phyloP scores from a whole-genome alignment of 148 eudicot species.

The Cornus florida region DNA sequence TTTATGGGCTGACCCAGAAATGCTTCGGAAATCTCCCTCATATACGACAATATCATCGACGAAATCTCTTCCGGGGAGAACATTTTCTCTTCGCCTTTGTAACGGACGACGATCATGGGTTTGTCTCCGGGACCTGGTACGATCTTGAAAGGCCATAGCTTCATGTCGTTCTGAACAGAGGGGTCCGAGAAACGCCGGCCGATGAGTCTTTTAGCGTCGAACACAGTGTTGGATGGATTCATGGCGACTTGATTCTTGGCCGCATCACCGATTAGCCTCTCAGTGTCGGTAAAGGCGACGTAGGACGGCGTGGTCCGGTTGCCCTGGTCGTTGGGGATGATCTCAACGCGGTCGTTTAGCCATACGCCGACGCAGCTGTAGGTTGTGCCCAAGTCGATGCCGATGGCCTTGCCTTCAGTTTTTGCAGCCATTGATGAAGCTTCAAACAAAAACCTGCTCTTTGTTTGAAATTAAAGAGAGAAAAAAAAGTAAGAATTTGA shows the following conservation, averaged over 20 bases:
- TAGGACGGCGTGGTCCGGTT: conserved; percentile 23
- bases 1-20: conserved; percentile 15
- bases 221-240: conserved; percentile 26
- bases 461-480: neutral
- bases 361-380: conserved; percentile 26
- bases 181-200: conserved; percentile 14
- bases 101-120: conserved; percentile 21
- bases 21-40: conserved; percentile 18
- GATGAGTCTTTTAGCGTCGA: conserved; percentile 23
- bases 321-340: conserved; percentile 23
- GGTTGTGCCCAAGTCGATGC: conserved; percentile 23
- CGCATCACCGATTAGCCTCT: conserved; percentile 18
- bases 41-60: conserved; percentile 14
- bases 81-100: conserved; percentile 20
- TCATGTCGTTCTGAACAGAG: conserved; percentile 21
- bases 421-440: conserved; percentile 6
- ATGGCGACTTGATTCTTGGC: conserved; percentile 24
- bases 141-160: conserved; percentile 23
- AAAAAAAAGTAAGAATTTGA: neutral
- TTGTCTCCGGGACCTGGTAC: conserved; percentile 16
- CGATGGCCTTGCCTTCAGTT: conserved; percentile 15
- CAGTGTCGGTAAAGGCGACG: conserved; percentile 24
- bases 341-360: conserved; percentile 20
- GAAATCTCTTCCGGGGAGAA: conserved; percentile 25
- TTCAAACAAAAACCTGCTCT: neutral